Percentiles rank a stretch among this genome's conserved stretches.
Conservation (phyloP, 257 asterid genomes). For the Lycium barbarum region DNA sequence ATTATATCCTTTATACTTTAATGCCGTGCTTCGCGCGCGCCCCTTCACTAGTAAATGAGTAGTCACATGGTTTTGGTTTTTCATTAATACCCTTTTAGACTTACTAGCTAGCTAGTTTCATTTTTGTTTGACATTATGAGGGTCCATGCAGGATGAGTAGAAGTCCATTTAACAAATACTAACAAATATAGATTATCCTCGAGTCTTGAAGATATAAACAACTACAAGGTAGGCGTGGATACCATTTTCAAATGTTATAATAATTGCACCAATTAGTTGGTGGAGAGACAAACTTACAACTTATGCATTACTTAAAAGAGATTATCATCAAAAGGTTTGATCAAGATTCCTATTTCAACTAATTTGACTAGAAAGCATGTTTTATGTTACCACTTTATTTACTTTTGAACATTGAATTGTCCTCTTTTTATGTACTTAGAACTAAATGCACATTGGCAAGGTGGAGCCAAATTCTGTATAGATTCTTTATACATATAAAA, state of each 20-base stretch:
- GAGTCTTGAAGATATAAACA: not conserved
- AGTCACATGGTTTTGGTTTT: not conserved
- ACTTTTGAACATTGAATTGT: constrained; percentile 4
- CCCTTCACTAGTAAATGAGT: no score
- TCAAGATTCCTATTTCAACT: constrained; percentile 24
- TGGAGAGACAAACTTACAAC: not conserved
- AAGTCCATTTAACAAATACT: not conserved
- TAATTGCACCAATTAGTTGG: not conserved
- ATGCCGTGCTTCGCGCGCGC: no score
- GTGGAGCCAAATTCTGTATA: no score
- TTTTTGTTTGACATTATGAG: not conserved
- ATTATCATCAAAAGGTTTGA: constrained; percentile 6
- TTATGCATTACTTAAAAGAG: not conserved
- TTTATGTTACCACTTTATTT: not conserved
- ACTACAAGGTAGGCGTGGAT: not conserved
- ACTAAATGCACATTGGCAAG: no score
- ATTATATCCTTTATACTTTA: no score
- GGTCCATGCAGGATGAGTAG: not conserved
- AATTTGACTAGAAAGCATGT: constrained; percentile 19
- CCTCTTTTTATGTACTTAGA: not conserved
- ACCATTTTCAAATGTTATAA: not conserved
- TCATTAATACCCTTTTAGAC: constrained; percentile 8
- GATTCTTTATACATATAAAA: no score
- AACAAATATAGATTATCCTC: not conserved
- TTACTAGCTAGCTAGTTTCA: not conserved